Percentiles rank a stretch among this genome's conserved stretches.
Conservation (phyloP, 495 filamentous ascomycete species). For the Penicillium nucicola region DNA sequence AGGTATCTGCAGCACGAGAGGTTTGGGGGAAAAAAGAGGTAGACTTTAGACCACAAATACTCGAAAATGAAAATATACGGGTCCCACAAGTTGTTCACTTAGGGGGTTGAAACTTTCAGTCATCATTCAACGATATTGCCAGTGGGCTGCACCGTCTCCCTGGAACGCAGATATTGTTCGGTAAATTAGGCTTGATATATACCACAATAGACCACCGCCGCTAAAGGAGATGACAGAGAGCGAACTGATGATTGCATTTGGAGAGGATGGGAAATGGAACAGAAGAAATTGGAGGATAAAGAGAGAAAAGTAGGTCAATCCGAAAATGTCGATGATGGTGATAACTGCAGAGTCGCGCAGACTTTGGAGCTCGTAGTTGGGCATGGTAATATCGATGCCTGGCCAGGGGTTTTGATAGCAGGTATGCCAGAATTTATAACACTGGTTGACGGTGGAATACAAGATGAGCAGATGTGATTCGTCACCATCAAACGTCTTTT, state of each 20-base stretch:
- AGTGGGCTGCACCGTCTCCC: not conserved
- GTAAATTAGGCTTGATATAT: not conserved
- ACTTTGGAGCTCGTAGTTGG: not conserved
- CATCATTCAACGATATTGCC: no score
- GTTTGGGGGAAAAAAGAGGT: no score
- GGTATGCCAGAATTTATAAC: not conserved
- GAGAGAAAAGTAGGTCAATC: constrained; percentile 10
- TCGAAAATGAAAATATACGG: no score
- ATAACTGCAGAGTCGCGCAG: constrained; percentile 5
- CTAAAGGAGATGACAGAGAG: constrained; percentile 5
- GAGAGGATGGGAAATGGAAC: constrained; percentile 7
- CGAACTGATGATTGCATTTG: constrained; percentile 3
- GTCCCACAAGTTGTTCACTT: no score
- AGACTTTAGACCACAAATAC: no score
- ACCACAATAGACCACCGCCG: constrained; percentile 4
- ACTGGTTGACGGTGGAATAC: not conserved
- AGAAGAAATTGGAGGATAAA: constrained; percentile 10
- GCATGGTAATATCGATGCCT: not conserved
- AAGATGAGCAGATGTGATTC: not conserved
- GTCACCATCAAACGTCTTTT: not conserved
- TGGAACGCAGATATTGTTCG: not conserved
- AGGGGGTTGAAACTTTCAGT: no score
- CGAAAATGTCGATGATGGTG: constrained; percentile 4
- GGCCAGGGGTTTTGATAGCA: not conserved
- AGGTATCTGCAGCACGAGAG: no score